Evolutionary conservation across 1,284 basidiomycete genomes (phyloP).

Genomic region (Pseudozyma pruni): DNA sequence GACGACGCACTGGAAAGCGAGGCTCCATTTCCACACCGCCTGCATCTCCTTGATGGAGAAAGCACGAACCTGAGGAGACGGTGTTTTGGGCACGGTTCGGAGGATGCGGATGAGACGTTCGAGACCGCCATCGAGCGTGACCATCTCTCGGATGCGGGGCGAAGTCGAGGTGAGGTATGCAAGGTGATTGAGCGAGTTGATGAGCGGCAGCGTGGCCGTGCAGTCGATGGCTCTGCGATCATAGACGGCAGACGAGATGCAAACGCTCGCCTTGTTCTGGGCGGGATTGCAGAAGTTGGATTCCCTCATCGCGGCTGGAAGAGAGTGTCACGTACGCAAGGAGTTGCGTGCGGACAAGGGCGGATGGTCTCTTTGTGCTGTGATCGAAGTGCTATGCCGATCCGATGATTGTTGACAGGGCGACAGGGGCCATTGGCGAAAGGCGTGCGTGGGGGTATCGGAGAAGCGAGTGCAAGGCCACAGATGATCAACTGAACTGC

Average conservation of each 20-base stretch:
- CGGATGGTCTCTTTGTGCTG: neutral
- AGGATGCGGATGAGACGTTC: constrained; percentile 90
- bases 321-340: constrained; percentile 28
- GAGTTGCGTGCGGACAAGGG: constrained; percentile 15
- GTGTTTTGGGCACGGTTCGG: constrained; percentile 46
- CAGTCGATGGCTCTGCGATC: constrained; percentile 95
- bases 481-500: too few relatives aligned
- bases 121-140: constrained; percentile 95
- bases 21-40: constrained; percentile 66
- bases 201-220: constrained; percentile 85
- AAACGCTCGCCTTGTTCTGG: constrained; percentile 94
- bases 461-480: too few relatives aligned
- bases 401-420: neutral
- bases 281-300: constrained; percentile 94
- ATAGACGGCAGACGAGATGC: constrained; percentile 92
- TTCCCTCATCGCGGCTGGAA: constrained; percentile 81
- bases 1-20: constrained; percentile 94
- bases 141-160: constrained; percentile 95
- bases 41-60: constrained; percentile 62
- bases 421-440: neutral
- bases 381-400: constrained; percentile 1
- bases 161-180: constrained; percentile 97
- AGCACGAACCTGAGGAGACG: constrained; percentile 31
- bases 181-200: constrained; percentile 96
- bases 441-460: too few relatives aligned